A percentile compares a stretch with the other conserved stretches of the same genome.
Conservation (phyloP, 2,329 filamentous ascomycete species). For the Aspergillus sp. region DNA sequence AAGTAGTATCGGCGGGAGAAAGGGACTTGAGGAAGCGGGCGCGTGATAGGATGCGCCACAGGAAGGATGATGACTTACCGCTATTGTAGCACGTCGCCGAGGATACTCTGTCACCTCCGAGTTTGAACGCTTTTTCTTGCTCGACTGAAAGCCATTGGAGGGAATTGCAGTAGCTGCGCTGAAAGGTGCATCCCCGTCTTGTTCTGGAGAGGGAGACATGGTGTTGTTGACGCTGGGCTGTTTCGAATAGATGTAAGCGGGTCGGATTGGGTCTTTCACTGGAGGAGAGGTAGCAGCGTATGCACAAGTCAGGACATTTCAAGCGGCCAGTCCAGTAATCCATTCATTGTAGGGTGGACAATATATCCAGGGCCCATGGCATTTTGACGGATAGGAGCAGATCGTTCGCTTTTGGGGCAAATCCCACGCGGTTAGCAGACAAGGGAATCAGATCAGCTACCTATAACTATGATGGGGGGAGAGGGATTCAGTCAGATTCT, state of each 20-base stretch:
- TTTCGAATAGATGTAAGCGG: neutral
- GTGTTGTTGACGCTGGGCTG: neutral
- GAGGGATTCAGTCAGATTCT: no score
- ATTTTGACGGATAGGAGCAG: no score
- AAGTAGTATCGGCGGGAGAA: neutral
- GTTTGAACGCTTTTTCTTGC: slow-evolving; percentile 30
- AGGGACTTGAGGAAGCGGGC: slow-evolving; percentile 2
- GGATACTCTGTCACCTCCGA: slow-evolving; percentile 33
- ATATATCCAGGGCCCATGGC: neutral
- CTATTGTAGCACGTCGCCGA: slow-evolving; percentile 34
- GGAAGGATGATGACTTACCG: slow-evolving; percentile 21
- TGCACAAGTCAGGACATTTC: neutral
- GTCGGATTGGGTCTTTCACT: no score
- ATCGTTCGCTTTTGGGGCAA: no score
- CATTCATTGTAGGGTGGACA: neutral
- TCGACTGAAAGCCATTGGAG: slow-evolving; percentile 14
- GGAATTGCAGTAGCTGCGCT: slow-evolving; percentile 7
- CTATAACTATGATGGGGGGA: no score
- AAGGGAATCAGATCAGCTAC: no score
- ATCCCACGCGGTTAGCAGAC: no score
- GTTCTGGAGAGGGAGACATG: slow-evolving; percentile 25
- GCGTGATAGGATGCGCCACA: neutral
- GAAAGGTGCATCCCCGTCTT: slow-evolving; percentile 14
- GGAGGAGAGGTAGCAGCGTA: neutral
- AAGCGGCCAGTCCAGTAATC: neutral